Base-by-base conservation (phyloP, 1,139 yeast species). In the Suhomyces maxii region DNA sequence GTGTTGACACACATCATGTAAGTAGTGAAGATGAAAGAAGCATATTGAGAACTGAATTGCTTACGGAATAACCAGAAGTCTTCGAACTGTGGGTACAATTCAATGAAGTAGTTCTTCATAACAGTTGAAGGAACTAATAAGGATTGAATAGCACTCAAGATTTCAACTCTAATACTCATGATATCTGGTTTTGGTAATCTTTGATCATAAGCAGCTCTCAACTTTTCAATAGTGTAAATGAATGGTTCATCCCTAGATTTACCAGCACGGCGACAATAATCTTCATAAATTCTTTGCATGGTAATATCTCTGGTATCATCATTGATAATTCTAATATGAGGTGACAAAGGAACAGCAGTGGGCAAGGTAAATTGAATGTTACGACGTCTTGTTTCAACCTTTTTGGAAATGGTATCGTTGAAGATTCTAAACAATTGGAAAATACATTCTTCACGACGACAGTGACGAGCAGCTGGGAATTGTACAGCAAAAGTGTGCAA, bases 11-110 rank as follows among this genome's bases (percentile, higher is more conserved):
- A 86, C 89, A 95, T 83, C 89, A 93, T 84, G 62, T 89, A 89
- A 1, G 98, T 89, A 76, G 91, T 85, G 67, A 93, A 93, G 35
- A 91, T 83, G 57, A 93, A 87, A 1, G 96, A 85, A n/a, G 98
- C 97, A 68, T 93, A 95, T 67, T 91, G 97, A 14, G 96, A 86
- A 9, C 97, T 83, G 60, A 95, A 95, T 61, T 90, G 97, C 60
- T 91, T 91, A 53, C 98, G 81, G 84, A 95, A 95, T 46, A 91
- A 69, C 99, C 99, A 95, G 73, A 91, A 93, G 61, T 93, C 97
- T 64, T 89, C 97, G 65, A 87, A 95, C 47, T 83, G 79, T 9
- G 86, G 79, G 67, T 84, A 95, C 42, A 85, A 71, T 3, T 77
- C 77, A 48, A 85, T 67, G 54, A 80, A 79, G 58, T 77, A 74